Evolutionary conservation across 2,329 filamentous ascomycete species (phyloP).

Genomic region (Aspergillus phoenicis): DNA sequence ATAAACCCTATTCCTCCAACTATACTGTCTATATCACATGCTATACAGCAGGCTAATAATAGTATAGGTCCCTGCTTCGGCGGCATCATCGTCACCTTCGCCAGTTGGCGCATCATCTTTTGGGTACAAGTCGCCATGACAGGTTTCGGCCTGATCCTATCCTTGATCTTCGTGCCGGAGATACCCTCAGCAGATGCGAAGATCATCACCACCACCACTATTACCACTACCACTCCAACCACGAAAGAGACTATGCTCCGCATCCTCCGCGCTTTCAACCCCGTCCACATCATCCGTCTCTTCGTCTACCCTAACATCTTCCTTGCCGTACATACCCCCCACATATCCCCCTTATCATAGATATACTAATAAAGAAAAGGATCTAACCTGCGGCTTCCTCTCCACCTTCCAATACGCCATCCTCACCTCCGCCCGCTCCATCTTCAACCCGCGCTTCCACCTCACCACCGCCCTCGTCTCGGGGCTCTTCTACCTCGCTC

Average conservation of each 20-base stretch:
- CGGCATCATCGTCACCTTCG: conserved; percentile 76
- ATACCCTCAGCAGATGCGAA: conserved; percentile 58
- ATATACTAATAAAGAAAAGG: conserved; percentile 19
- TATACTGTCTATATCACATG: no score
- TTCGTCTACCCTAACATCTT: conserved; percentile 71
- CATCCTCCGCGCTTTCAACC: conserved; percentile 57
- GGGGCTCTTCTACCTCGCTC: conserved; percentile 74
- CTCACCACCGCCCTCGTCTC: conserved; percentile 66
- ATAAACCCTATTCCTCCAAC: not conserved
- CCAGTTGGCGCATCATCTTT: conserved; percentile 74
- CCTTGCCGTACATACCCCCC: conserved; percentile 52
- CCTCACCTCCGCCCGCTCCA: conserved; percentile 69
- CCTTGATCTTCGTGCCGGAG: conserved; percentile 69
- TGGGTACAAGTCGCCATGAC: conserved; percentile 74
- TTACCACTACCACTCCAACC: not conserved
- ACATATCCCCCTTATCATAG: conserved; percentile 50
- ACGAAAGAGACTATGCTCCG: conserved; percentile 45
- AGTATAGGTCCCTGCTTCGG: conserved; percentile 62
- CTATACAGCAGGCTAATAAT: no score
- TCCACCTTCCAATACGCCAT: conserved; percentile 74
- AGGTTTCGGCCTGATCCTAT: conserved; percentile 59
- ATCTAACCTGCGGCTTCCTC: conserved; percentile 48
- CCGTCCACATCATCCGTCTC: conserved; percentile 61
- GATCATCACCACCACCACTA: conserved; percentile 5
- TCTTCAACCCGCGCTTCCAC: conserved; percentile 73